These are phyloP conservation scores for Candida lessepsii DNA, from an alignment of 805 yeast species.

Conservation along the genomic window DNA sequence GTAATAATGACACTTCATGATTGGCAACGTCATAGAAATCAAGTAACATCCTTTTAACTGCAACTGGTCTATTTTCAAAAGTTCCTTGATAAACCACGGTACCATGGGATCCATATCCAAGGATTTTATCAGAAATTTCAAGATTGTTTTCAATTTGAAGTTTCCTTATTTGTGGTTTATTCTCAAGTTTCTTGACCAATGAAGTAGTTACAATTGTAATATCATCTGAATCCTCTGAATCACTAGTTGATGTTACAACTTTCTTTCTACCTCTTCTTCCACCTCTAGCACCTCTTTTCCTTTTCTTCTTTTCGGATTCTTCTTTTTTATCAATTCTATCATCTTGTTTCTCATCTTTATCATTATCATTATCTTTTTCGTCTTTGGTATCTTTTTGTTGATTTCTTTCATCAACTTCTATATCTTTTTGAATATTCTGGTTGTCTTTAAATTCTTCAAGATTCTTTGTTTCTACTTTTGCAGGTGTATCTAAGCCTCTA, in stretches of 20 bases:
- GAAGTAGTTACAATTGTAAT: constrained; percentile 27
- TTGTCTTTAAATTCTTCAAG: too few relatives aligned
- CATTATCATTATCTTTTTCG: not conserved
- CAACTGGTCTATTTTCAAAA: constrained; percentile 92
- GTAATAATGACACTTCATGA: constrained; percentile 81
- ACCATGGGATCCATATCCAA: constrained; percentile 97
- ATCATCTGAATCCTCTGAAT: constrained; percentile 10
- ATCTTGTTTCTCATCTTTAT: too few relatives aligned
- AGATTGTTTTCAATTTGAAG: constrained; percentile 50
- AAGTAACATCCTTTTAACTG: constrained; percentile 88
- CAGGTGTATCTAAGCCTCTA: too few relatives aligned
- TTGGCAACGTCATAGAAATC: constrained; percentile 94
- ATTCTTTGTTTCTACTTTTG: constrained; percentile 3
- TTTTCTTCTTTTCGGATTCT: constrained; percentile 42
- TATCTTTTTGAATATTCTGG: too few relatives aligned
- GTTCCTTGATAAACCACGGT: constrained; percentile 90
- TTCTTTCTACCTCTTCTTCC: constrained; percentile 59
- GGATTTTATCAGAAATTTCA: constrained; percentile 65
- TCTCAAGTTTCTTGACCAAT: constrained; percentile 23
- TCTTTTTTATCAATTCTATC: too few relatives aligned
- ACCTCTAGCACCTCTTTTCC: constrained; percentile 86
- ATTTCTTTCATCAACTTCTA: not conserved
- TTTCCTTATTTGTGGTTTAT: constrained; percentile 25
- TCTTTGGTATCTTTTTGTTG: not conserved
- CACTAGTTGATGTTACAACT: constrained; percentile 5